A percentile compares a stretch with the other conserved stretches of the same genome.
phyloP scores from a whole-genome alignment of 23 red algal genomes.

The Gracilariopsis chorda region DNA sequence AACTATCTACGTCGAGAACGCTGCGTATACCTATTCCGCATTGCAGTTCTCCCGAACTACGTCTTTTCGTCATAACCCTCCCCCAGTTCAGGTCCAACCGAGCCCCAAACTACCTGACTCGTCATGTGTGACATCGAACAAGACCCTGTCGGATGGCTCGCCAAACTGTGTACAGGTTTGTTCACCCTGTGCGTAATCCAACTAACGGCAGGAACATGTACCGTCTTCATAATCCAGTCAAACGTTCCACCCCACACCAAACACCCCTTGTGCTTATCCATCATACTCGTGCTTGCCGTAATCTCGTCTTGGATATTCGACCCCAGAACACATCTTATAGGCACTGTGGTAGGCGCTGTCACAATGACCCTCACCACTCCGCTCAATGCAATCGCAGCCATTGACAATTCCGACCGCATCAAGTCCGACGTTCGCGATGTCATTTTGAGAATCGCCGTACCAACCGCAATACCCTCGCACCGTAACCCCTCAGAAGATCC shows the following conservation, averaged over 20 bases:
- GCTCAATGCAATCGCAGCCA: slow-evolving; percentile 5
- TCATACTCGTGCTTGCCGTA: neutral
- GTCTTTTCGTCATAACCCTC: no score
- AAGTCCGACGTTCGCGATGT: neutral
- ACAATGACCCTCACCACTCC: slow-evolving; percentile 25
- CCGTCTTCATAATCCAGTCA: slow-evolving; percentile 29
- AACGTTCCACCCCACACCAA: neutral
- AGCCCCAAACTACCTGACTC: no score
- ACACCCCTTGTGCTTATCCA: neutral
- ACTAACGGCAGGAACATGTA: neutral
- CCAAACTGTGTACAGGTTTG: neutral
- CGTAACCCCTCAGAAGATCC: slow-evolving; percentile 6
- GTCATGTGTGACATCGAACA: slow-evolving; percentile 31
- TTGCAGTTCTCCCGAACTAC: no score
- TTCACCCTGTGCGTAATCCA: neutral
- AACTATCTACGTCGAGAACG: no score
- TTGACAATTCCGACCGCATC: neutral
- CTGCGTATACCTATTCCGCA: no score
- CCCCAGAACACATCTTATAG: slow-evolving; percentile 18
- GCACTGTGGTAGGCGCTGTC: slow-evolving; percentile 1
- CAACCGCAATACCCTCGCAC: slow-evolving; percentile 6
- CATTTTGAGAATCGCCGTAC: slow-evolving; percentile 46
- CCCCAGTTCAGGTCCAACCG: no score
- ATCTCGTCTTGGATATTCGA: slow-evolving; percentile 24
- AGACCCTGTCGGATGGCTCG: slow-evolving; percentile 13